A percentile compares a stretch with the other conserved stretches of the same genome.
These are phyloP conservation scores for Codiaeum variegatum DNA, from an alignment of 441 rosid species.

Conservation along the genomic window DNA sequence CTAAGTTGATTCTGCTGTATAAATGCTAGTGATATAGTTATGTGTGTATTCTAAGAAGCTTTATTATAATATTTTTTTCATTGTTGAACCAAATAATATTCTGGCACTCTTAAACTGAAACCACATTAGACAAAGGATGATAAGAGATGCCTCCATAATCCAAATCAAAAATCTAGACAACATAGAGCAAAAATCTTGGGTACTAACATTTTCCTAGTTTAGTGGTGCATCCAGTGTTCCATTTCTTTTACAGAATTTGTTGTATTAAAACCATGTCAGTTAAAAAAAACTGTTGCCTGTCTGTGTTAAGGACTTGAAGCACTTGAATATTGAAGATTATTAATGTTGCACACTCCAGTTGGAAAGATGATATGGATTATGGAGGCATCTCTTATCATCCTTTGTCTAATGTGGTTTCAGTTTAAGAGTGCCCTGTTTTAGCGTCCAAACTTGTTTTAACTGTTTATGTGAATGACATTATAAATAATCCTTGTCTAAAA, in stretches of 20 bases:
- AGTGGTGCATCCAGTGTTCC: background rate
- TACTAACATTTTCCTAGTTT: background rate
- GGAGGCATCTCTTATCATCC: background rate
- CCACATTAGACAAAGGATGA: background rate
- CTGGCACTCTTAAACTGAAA: background rate
- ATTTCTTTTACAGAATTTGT: background rate
- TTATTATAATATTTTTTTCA: background rate
- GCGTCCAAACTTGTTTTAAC: background rate
- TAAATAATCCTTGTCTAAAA: background rate
- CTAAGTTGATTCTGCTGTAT: background rate
- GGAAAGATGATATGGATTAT: background rate
- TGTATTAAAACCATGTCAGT: background rate
- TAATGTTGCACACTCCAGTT: background rate
- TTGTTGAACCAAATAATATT: background rate
- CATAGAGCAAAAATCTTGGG: no score
- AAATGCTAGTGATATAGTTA: background rate
- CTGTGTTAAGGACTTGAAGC: background rate
- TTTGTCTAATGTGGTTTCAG: background rate
- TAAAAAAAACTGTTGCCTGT: background rate
- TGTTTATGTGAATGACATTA: conserved; percentile 3
- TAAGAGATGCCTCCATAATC: background rate
- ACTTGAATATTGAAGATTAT: background rate
- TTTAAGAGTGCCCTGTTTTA: background rate
- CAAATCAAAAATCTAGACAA: background rate
- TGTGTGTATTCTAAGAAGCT: background rate